Evolutionary conservation across 2,329 filamentous ascomycete genomes (phyloP).

Genomic region (Penicillium expansum): DNA sequence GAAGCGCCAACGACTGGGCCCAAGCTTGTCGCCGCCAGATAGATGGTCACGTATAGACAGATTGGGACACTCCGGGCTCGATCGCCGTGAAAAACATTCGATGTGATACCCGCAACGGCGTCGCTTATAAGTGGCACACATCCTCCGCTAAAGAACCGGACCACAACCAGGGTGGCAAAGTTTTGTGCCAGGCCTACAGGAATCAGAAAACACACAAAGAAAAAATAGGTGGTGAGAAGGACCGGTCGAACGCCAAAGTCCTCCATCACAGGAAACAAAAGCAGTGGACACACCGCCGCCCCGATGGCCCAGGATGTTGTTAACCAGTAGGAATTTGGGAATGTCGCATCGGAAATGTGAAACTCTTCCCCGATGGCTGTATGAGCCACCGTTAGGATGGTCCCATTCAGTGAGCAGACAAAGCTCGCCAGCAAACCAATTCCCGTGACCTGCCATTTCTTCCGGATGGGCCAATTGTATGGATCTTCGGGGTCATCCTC

Average conservation of each 20-base stretch:
- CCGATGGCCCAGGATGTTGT: background rate
- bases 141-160: conserved; percentile 46
- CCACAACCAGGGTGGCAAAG: conserved; percentile 46
- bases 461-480: background rate
- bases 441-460: background rate
- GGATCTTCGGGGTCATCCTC: background rate
- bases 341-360: background rate
- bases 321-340: background rate
- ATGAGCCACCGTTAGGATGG: background rate
- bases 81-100: conserved; percentile 38
- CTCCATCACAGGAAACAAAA: background rate
- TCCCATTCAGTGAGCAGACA: background rate
- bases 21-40: conserved; percentile 42
- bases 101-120: conserved; percentile 36
- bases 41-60: conserved; percentile 42
- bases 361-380: background rate
- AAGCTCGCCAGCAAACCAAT: background rate
- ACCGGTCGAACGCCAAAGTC: background rate
- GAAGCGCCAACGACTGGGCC: conserved; percentile 45
- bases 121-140: conserved; percentile 45
- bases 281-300: background rate
- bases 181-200: conserved; percentile 45
- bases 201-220: conserved; percentile 27
- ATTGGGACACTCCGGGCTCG: conserved; percentile 41
- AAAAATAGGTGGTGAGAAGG: background rate